These are phyloP conservation scores for Fusarium continuum DNA, from an alignment of 2,329 filamentous ascomycete genomes.

Conservation along the genomic window DNA sequence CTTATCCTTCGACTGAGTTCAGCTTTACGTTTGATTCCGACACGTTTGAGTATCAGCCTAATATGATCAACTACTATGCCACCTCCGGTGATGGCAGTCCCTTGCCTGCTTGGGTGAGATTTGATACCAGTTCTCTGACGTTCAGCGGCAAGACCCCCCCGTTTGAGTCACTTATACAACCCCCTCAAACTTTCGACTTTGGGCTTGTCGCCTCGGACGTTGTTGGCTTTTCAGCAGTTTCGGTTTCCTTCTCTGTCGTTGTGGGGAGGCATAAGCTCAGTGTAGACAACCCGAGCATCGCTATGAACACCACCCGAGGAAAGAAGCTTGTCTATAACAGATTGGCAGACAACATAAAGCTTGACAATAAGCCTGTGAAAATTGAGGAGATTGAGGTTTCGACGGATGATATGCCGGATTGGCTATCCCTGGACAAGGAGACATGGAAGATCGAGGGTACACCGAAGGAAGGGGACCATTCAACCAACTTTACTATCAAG, in stretches of 20 bases:
- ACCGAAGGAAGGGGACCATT: slow-evolving; percentile 65
- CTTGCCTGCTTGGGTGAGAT: slow-evolving; percentile 84
- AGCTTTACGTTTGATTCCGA: slow-evolving; percentile 61
- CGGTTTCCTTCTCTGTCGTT: slow-evolving; percentile 73
- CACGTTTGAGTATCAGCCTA: slow-evolving; percentile 69
- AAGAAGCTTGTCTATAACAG: slow-evolving; percentile 61
- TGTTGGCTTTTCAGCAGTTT: slow-evolving; percentile 76
- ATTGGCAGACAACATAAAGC: slow-evolving; percentile 60
- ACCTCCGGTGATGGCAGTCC: slow-evolving; percentile 81
- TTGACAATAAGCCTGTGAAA: slow-evolving; percentile 65
- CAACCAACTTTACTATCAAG: slow-evolving; percentile 69
- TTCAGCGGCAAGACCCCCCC: slow-evolving; percentile 79
- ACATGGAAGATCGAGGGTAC: slow-evolving; percentile 72
- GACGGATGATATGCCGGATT: slow-evolving; percentile 66
- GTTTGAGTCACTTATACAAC: slow-evolving; percentile 68
- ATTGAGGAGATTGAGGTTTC: slow-evolving; percentile 63
- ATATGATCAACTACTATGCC: slow-evolving; percentile 76
- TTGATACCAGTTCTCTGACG: slow-evolving; percentile 68
- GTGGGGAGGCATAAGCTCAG: slow-evolving; percentile 76
- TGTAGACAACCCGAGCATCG: slow-evolving; percentile 66
- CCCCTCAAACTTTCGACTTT: slow-evolving; percentile 77
- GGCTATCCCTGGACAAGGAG: slow-evolving; percentile 72
- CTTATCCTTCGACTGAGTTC: slow-evolving; percentile 63
- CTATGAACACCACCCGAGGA: slow-evolving; percentile 66
- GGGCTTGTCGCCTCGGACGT: slow-evolving; percentile 81